Percentiles rank a stretch among this genome's conserved stretches.
phyloP scores from a whole-genome alignment of 2,329 filamentous ascomycete species.

The Ophiocordyceps camponoti-saundersi region DNA sequence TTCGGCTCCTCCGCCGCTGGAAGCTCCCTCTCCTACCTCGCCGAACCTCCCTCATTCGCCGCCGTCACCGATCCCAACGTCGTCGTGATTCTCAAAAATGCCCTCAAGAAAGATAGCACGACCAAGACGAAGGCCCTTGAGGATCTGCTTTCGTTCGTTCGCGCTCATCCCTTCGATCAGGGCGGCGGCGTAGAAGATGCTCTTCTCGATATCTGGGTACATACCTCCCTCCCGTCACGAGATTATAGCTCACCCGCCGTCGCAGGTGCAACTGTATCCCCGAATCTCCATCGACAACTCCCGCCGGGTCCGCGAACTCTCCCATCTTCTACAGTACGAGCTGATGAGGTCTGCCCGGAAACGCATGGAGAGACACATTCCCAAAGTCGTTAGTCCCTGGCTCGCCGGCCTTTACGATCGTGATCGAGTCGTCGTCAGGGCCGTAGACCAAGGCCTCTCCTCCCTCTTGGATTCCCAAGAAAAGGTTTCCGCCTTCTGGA shows the following conservation, averaged over 20 bases:
- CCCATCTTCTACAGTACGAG: slow-evolving; percentile 56
- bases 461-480: slow-evolving; percentile 65
- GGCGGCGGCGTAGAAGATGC: slow-evolving; percentile 57
- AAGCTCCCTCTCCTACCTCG: slow-evolving; percentile 62
- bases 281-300: slow-evolving; percentile 80
- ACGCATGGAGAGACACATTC: slow-evolving; percentile 65
- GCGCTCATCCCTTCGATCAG: slow-evolving; percentile 31
- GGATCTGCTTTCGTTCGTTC: slow-evolving; percentile 54
- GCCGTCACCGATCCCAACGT: slow-evolving; percentile 63
- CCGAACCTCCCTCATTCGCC: slow-evolving; percentile 69
- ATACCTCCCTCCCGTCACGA: neutral
- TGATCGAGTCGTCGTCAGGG: slow-evolving; percentile 57
- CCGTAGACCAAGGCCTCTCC: slow-evolving; percentile 61
- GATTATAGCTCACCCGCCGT: slow-evolving; percentile 2
- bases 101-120: slow-evolving; percentile 81
- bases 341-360: slow-evolving; percentile 52
- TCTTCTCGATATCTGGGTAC: slow-evolving; percentile 76
- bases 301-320: slow-evolving; percentile 71
- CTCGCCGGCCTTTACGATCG: slow-evolving; percentile 76
- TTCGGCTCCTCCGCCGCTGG: slow-evolving; percentile 22
- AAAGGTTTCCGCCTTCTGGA: slow-evolving; percentile 63
- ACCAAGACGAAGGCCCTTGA: slow-evolving; percentile 86
- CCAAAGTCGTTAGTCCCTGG: slow-evolving; percentile 74
- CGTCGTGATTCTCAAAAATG: slow-evolving; percentile 80
- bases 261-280: slow-evolving; percentile 68